Percentiles rank a stretch among this genome's conserved stretches.
Conservation (phyloP, 495 filamentous ascomycete genomes). For the Rostrohypoxylon terebratum region DNA sequence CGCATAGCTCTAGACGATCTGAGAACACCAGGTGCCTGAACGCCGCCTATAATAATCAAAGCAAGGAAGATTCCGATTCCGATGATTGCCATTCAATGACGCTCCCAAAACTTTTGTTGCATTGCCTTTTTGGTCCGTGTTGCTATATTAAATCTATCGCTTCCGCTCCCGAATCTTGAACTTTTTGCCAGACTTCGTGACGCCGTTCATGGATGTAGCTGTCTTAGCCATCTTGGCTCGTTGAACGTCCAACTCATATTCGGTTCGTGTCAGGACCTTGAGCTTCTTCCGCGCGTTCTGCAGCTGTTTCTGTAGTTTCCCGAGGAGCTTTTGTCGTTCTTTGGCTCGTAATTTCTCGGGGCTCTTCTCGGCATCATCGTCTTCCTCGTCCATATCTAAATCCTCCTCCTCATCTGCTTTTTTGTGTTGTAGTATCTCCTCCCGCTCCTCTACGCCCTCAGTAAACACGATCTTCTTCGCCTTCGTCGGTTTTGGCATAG, state of each 20-base stretch:
- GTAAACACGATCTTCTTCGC: constrained; percentile 62
- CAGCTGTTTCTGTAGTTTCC: constrained; percentile 63
- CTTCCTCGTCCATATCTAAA: constrained; percentile 45
- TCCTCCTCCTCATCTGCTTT: constrained; percentile 14
- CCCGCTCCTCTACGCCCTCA: constrained; percentile 39
- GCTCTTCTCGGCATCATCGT: constrained; percentile 60
- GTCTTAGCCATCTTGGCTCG: constrained; percentile 75
- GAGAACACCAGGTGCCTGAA: constrained; percentile 36
- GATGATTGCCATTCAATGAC: neutral
- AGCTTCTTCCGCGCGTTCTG: constrained; percentile 75
- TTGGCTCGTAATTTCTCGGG: constrained; percentile 60
- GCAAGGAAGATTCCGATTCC: constrained; percentile 26
- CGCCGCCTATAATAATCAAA: constrained; percentile 41
- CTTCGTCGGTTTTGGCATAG: constrained; percentile 18
- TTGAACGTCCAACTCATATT: constrained; percentile 79
- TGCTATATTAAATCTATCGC: constrained; percentile 62
- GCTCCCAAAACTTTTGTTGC: neutral
- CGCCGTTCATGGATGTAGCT: constrained; percentile 71
- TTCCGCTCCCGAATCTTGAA: constrained; percentile 88
- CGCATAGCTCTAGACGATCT: constrained; percentile 45
- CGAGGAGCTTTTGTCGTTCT: constrained; percentile 61
- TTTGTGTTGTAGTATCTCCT: constrained; percentile 25
- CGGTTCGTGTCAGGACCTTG: constrained; percentile 74
- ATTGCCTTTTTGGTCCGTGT: constrained; percentile 5
- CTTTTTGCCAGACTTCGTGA: constrained; percentile 83